Evolutionary conservation across 805 yeast genomes (phyloP), one percentile per base, ranked within the genome.

Genomic region (Spathaspora girioi): DNA sequence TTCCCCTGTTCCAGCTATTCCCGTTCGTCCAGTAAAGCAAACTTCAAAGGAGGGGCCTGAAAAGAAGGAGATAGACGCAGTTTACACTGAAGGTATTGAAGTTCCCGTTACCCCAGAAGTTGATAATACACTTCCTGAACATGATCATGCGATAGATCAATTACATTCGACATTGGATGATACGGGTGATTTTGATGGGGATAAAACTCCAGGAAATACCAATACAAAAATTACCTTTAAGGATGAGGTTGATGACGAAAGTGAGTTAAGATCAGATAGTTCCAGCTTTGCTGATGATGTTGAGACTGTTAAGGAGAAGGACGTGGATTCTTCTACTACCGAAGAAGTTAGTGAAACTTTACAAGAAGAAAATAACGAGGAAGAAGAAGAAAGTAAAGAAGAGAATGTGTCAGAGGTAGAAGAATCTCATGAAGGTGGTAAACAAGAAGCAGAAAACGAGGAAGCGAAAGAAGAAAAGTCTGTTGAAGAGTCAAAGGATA

Each of bases 201-300:
- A 68, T 20, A 64, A 59, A 43, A 68, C 71, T 2, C 72, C 73
- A 2, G 69, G 67, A 2, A 68, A 64, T 38, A 56, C 68, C 1
- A 64, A 62, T 14, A 66, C 69, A 0, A 68, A 65, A 47, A 55
- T 59, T 5, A 51, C 66, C 1, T 63, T 68, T 53, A 68, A 67
- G 50, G 64, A 67, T 50, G 68, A 64, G 12, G 14, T 55, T 3
- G 54, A 51, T 29, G 56, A 58, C 17, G 63, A 57, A 12, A 54
- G 51, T n/a, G 48, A 51, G 38, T 11, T 45, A 1, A 53, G 48
- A 1, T 52, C 60, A 5, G 67, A 60, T 32, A 47, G 53, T 2
- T 63, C 66, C 1, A 63, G 64, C 38, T 68, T 68, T 49, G 53
- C 64, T 50, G 73, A 67, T 51, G 73, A 67, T 42, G 58, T 61